A percentile compares a stretch with the other conserved stretches of the same genome.
Evolutionary conservation across 345 rosid genomes (phyloP).

Genomic region (Eucalyptus regnans): DNA sequence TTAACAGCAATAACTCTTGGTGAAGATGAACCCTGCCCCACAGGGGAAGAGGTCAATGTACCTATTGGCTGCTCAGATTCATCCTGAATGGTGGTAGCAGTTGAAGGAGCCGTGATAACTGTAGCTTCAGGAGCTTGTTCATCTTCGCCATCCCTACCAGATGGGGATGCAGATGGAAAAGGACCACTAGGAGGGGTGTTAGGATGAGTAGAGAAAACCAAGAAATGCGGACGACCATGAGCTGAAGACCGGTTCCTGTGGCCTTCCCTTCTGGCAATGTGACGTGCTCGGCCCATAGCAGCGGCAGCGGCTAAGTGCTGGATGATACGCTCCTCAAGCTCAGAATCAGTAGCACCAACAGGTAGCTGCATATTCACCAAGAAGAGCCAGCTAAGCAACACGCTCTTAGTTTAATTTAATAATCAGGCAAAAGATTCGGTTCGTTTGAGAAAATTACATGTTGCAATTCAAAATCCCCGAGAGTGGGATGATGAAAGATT

Average conservation of each 20-base stretch:
- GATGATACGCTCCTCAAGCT: constrained; percentile 89
- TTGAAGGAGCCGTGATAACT: constrained; percentile 30
- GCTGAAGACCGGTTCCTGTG: constrained; percentile 63
- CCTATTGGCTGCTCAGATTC: constrained; percentile 24
- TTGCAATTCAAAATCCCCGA: constrained; percentile 90
- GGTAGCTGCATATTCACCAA: constrained; percentile 38
- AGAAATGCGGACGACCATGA: constrained; percentile 70
- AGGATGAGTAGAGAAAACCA: constrained; percentile 64
- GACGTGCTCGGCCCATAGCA: constrained; percentile 91
- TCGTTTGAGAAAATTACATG: constrained; percentile 29
- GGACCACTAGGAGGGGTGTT: constrained; percentile 29
- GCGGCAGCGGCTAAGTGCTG: constrained; percentile 97
- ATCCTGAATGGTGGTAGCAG: constrained; percentile 18
- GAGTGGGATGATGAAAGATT: constrained; percentile 88
- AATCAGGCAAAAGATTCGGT: background rate
- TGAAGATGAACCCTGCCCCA: constrained; percentile 28
- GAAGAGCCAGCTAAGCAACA: background rate
- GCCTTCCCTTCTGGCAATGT: constrained; percentile 71
- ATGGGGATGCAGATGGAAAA: constrained; percentile 34
- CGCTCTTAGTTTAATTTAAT: background rate
- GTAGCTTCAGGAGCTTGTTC: constrained; percentile 25
- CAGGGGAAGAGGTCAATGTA: constrained; percentile 15
- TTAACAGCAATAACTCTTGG: constrained; percentile 14
- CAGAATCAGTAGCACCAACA: constrained; percentile 64
- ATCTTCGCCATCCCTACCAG: constrained; percentile 38